phyloP scores from a whole-genome alignment of 306 rosid species.

The Castanea mollissima region DNA sequence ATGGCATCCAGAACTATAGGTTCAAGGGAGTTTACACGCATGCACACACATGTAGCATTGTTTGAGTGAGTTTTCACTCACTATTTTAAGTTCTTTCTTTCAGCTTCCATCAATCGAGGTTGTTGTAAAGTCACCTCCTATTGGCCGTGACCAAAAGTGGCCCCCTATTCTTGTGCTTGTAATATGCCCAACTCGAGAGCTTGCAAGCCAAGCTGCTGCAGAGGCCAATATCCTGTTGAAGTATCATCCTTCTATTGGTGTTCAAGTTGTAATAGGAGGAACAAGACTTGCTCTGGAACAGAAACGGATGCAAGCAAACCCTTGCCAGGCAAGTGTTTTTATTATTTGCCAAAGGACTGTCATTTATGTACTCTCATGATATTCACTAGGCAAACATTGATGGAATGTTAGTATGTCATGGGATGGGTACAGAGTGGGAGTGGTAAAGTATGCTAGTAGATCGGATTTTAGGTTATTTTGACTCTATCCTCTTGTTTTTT shows the following conservation, averaged over 20 bases:
- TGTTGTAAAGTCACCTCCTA: slow-evolving; percentile 62
- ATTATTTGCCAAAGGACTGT: slow-evolving; percentile 9
- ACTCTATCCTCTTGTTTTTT: not conserved
- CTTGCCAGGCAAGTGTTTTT: slow-evolving; percentile 72
- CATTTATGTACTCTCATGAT: not conserved
- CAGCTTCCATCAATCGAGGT: slow-evolving; percentile 98
- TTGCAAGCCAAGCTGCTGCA: slow-evolving; percentile 88
- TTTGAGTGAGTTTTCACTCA: slow-evolving; percentile 20
- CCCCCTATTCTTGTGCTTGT: slow-evolving; percentile 87
- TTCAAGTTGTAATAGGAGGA: slow-evolving; percentile 97
- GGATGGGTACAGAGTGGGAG: not conserved
- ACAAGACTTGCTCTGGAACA: slow-evolving; percentile 84
- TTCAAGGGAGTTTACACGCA: not conserved
- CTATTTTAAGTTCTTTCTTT: slow-evolving; percentile 27
- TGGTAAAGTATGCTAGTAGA: not conserved
- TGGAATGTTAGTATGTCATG: not conserved
- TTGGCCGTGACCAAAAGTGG: slow-evolving; percentile 58
- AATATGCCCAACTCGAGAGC: slow-evolving; percentile 96
- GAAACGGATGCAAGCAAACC: slow-evolving; percentile 85
- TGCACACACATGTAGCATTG: not conserved
- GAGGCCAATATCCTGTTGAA: slow-evolving; percentile 79
- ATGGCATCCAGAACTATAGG: not conserved
- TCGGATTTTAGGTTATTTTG: not conserved
- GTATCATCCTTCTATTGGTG: slow-evolving; percentile 82
- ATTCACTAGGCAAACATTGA: slow-evolving; percentile 15